These are phyloP conservation scores for Termitomyces sp. DNA, from an alignment of 768 basidiomycete genomes.

Conservation along the genomic window DNA sequence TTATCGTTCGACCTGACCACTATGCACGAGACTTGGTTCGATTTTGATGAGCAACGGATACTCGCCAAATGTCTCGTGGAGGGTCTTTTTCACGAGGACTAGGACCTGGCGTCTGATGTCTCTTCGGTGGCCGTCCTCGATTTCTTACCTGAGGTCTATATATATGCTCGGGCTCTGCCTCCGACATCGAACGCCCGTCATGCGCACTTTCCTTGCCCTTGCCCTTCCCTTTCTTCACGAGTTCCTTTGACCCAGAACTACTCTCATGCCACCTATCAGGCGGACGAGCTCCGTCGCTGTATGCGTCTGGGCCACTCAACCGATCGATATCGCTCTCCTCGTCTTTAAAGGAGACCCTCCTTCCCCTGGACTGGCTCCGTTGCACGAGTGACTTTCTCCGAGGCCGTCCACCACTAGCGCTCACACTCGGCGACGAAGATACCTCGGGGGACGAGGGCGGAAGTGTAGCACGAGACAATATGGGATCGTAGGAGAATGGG, in stretches of 20 bases:
- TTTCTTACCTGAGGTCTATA: background rate
- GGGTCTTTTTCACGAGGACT: background rate
- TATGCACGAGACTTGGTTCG: background rate
- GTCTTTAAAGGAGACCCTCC: constrained; percentile 52
- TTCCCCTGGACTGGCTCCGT: constrained; percentile 48
- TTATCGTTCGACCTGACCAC: background rate
- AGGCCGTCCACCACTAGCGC: constrained; percentile 10
- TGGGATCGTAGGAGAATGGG: constrained; percentile 37
- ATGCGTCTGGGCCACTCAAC: constrained; percentile 1
- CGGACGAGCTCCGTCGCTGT: background rate
- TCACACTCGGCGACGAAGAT: constrained; percentile 29
- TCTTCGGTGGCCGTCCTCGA: background rate
- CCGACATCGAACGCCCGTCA: background rate
- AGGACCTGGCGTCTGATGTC: constrained; percentile 1
- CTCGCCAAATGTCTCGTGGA: background rate
- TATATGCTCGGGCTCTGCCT: background rate
- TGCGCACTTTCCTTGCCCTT: background rate
- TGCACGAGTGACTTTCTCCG: constrained; percentile 33
- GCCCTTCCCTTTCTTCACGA: background rate
- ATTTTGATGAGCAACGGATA: background rate
- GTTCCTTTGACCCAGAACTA: background rate
- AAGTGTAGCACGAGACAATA: constrained; percentile 38
- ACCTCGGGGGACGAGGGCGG: constrained; percentile 47
- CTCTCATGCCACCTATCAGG: background rate
- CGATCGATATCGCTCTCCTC: constrained; percentile 18